Evolutionary conservation across 2,329 filamentous ascomycete genomes (phyloP).

Genomic region (Dryadomyces quercus-mongolicae): DNA sequence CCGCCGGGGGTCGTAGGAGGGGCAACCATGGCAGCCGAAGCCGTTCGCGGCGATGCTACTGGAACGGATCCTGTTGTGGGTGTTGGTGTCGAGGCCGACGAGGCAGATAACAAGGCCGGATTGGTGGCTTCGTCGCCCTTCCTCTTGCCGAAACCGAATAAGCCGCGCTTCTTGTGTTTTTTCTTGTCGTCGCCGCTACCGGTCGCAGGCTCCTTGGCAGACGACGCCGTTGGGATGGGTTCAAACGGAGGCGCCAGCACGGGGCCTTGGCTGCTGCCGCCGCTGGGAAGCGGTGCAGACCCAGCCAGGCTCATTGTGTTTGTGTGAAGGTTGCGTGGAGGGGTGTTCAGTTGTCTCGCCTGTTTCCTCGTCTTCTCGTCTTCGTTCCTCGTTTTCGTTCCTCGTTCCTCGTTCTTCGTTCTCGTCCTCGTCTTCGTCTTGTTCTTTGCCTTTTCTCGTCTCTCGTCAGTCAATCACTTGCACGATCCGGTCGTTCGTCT

Average conservation of each 20-base stretch:
- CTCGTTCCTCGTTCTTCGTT: not conserved
- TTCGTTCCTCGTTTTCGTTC: not conserved
- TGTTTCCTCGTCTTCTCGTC: not conserved
- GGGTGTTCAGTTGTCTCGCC: not conserved
- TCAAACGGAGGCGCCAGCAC: constrained; percentile 12
- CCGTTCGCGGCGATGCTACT: constrained; percentile 8
- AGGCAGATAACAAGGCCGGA: constrained; percentile 3
- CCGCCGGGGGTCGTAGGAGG: not conserved
- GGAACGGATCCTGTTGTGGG: not conserved
- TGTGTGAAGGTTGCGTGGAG: not conserved
- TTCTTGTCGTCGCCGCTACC: constrained; percentile 17
- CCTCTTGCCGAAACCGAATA: constrained; percentile 19
- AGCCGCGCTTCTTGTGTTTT: constrained; percentile 20
- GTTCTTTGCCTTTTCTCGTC: not conserved
- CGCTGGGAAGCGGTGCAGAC: constrained; percentile 7
- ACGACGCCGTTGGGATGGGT: not conserved
- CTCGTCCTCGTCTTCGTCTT: not conserved
- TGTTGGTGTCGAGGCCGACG: not conserved
- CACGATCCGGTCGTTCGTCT: too few relatives aligned
- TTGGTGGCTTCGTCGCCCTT: constrained; percentile 31
- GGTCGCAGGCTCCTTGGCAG: not conserved
- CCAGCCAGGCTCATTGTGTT: constrained; percentile 9
- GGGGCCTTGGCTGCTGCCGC: constrained; percentile 6
- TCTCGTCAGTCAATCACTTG: too few relatives aligned
- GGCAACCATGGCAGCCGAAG: constrained; percentile 12